These are phyloP conservation scores for Claviceps purpurea DNA, from an alignment of 2,329 filamentous ascomycete genomes.

Conservation along the genomic window DNA sequence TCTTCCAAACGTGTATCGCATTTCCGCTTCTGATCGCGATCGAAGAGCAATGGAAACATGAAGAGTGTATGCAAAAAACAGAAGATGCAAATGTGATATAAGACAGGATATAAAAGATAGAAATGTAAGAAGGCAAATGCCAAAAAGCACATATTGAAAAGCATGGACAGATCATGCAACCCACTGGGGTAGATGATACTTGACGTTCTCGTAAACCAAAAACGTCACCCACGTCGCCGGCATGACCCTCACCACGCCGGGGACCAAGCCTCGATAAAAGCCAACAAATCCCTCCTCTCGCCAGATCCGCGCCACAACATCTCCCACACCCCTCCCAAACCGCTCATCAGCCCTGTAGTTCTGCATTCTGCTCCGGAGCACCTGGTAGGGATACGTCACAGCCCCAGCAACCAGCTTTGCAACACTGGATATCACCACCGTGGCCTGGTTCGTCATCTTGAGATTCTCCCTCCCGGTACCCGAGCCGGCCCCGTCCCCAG, in stretches of 20 bases:
- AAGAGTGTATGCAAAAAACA: too few species aligned
- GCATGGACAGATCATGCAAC: not conserved
- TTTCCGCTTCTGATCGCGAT: too few species aligned
- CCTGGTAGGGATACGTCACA: slow-evolving; percentile 89
- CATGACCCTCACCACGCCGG: slow-evolving; percentile 80
- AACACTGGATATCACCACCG: slow-evolving; percentile 62
- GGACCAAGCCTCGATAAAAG: slow-evolving; percentile 84
- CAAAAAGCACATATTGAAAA: not conserved
- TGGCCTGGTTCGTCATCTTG: slow-evolving; percentile 56
- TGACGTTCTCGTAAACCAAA: slow-evolving; percentile 90
- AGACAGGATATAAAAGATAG: too few species aligned
- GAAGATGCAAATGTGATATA: too few species aligned
- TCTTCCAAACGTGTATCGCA: too few species aligned
- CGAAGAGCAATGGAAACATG: too few species aligned
- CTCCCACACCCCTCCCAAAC: slow-evolving; percentile 57
- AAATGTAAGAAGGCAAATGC: not conserved
- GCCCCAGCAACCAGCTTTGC: slow-evolving; percentile 84
- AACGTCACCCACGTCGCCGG: slow-evolving; percentile 96
- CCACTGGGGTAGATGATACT: slow-evolving; percentile 49
- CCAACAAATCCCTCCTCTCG: slow-evolving; percentile 63
- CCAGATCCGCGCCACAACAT: slow-evolving; percentile 65
- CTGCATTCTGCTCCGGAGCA: slow-evolving; percentile 77
- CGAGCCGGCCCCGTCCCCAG: not conserved
- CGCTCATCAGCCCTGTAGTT: slow-evolving; percentile 67
- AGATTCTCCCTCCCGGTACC: not conserved